These are phyloP conservation scores for Saccharum spontaneum DNA, from an alignment of 176 grass and related monocot species.

Conservation along the genomic window DNA sequence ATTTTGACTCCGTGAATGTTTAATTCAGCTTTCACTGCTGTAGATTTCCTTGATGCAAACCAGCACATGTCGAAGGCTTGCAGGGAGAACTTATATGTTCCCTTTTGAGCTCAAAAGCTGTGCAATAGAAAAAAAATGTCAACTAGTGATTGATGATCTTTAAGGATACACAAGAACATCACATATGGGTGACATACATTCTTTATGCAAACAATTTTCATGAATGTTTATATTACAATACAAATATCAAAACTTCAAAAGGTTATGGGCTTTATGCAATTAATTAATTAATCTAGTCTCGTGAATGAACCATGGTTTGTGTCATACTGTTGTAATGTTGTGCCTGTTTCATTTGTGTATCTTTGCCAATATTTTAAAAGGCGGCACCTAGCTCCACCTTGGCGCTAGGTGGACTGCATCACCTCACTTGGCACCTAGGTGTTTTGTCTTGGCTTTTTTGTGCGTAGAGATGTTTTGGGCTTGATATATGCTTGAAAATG, in stretches of 20 bases:
- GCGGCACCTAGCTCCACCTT: neutral
- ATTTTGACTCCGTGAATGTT: neutral
- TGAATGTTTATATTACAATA: constrained; percentile 11
- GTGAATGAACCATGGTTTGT: constrained; percentile 14
- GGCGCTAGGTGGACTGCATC: neutral
- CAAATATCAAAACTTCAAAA: neutral
- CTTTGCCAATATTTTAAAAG: neutral
- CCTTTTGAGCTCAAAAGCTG: constrained; percentile 32
- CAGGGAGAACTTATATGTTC: neutral
- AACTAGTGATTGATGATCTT: constrained; percentile 19
- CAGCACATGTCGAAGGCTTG: constrained; percentile 33
- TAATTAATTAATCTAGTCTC: neutral
- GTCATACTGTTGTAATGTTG: neutral
- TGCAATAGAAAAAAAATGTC: constrained; percentile 7
- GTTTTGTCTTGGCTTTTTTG: neutral
- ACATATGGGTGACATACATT: constrained; percentile 19
- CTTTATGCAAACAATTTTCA: neutral
- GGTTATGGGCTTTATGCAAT: neutral
- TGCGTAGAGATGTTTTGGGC: neutral
- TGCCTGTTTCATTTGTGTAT: neutral
- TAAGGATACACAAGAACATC: constrained; percentile 15
- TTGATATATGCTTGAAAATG: neutral
- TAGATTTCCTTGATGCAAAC: constrained; percentile 2
- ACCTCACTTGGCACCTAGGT: neutral
- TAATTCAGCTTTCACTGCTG: neutral